Conservation (phyloP, 2,329 filamentous ascomycete species). For the Leptographium procerum region DNA sequence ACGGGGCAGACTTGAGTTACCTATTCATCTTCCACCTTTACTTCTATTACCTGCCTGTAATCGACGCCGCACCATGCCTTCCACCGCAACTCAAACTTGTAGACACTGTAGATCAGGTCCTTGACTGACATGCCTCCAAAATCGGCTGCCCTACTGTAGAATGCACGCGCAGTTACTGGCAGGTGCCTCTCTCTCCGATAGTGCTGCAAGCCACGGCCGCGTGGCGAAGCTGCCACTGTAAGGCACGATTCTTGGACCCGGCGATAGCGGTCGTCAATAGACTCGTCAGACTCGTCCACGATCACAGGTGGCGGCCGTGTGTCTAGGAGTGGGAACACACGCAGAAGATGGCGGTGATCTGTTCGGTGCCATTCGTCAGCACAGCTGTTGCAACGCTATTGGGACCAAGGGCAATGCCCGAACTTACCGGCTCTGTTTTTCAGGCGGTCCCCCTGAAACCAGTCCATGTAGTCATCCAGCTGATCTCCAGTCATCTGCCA, state of each 20-base stretch:
- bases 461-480: slow-evolving; percentile 68
- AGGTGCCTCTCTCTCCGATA: slow-evolving; percentile 31
- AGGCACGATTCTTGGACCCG: background rate
- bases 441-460: slow-evolving; percentile 56
- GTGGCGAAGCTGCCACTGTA: background rate
- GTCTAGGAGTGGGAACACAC: slow-evolving; percentile 22
- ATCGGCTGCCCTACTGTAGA: slow-evolving; percentile 27
- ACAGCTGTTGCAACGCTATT: background rate
- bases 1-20: background rate
- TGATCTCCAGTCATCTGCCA: slow-evolving; percentile 42
- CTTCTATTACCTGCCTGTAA: background rate
- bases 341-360: slow-evolving; percentile 21
- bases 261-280: slow-evolving; percentile 11
- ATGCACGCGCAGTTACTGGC: slow-evolving; percentile 25
- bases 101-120: slow-evolving; percentile 24
- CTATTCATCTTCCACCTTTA: background rate
- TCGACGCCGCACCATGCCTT: slow-evolving; percentile 18
- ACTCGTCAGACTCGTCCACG: slow-evolving; percentile 6
- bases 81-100: slow-evolving; percentile 25
- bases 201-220: slow-evolving; percentile 16
- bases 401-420: background rate
- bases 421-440: slow-evolving; percentile 10
- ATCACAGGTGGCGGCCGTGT: background rate
- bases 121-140: slow-evolving; percentile 23
- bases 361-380: background rate